Evolutionary conservation across 768 basidiomycete genomes (phyloP).

Genomic region (Naganishia vaughanmartiniae): DNA sequence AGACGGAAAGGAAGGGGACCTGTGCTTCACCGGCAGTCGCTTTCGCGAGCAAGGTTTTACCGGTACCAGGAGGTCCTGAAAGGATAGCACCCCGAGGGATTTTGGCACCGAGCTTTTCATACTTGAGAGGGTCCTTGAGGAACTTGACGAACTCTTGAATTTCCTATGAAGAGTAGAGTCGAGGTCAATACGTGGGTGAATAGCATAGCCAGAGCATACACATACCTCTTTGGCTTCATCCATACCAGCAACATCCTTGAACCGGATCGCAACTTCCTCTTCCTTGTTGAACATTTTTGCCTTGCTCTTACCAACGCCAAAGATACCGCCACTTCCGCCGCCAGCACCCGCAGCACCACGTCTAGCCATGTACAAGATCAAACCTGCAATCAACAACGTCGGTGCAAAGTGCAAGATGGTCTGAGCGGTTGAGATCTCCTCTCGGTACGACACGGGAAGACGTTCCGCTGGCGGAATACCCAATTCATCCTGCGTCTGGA

Average conservation of each 20-base stretch:
- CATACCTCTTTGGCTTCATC: constrained; percentile 89
- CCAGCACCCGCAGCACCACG: constrained; percentile 61
- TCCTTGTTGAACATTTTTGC: constrained; percentile 97
- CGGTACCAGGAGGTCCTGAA: constrained; percentile 73
- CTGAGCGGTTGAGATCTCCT: constrained; percentile 80
- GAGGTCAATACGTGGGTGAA: neutral
- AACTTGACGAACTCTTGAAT: constrained; percentile 99
- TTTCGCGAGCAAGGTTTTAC: constrained; percentile 96
- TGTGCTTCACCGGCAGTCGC: constrained; percentile 97
- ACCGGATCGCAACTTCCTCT: constrained; percentile 85
- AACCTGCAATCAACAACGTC: constrained; percentile 84
- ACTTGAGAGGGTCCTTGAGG: constrained; percentile 88
- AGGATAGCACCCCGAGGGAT: constrained; percentile 59
- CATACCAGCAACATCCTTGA: constrained; percentile 98
- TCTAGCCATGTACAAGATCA: constrained; percentile 81
- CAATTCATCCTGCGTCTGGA: constrained; percentile 87
- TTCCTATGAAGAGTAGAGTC: constrained; percentile 56
- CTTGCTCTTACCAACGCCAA: constrained; percentile 91
- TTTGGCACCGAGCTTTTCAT: constrained; percentile 95
- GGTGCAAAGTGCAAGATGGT: constrained; percentile 87
- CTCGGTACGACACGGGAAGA: constrained; percentile 94
- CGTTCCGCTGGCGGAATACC: constrained; percentile 88
- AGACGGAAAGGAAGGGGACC: constrained; percentile 96
- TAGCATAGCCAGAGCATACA: neutral
- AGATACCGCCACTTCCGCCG: constrained; percentile 76